Evolutionary conservation across 768 basidiomycete genomes (phyloP), one percentile per base, ranked within the genome.

Genomic region (Amanita phalloides): DNA sequence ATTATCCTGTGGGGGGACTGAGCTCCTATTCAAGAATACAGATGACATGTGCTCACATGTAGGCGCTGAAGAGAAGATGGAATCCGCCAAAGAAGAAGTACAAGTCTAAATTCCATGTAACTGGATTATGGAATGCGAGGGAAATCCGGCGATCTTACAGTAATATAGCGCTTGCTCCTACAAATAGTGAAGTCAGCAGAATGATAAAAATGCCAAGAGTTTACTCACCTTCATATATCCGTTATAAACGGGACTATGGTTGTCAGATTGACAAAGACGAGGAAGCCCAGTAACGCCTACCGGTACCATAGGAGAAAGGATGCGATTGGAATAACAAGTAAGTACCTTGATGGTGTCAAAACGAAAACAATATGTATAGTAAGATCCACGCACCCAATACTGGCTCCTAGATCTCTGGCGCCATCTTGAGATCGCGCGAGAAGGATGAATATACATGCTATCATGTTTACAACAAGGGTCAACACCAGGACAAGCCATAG

Each of bases 81-180:
- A 90, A 97, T 44, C 92, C 95, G 51, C 84, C 78, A 71, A 99
- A 99, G 70, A 97, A 81, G 76, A 97, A 95, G 75, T 91, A 99
- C 57, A 96, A 68, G 72, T 97, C 94, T 97, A 61, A 47, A 63
- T 58, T 57, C 57, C 57, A 64, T 61, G 56, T 56, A 54, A 59
- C 57, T 64, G 59, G 64, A 56, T 55, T 58, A 55, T 58, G 53
- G 55, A 64, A 57, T 56, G 57, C 61, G 57, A 45, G 43, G 56
- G 33, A 58, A 57, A 62, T 46, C 53, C 56, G 56, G 55, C 51
- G 51, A 56, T 61, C 85, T 68, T 69, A 90, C 90, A 95, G 69
- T 88, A 95, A 72, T 93, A 95, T 64, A 94, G 68, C 3, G 91
- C 79, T 81, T 92, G 90, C 71, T 92, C 90, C 90, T 92, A 68